Conservation (phyloP, 2,329 filamentous ascomycete species). For the Clonostachys sp. region DNA sequence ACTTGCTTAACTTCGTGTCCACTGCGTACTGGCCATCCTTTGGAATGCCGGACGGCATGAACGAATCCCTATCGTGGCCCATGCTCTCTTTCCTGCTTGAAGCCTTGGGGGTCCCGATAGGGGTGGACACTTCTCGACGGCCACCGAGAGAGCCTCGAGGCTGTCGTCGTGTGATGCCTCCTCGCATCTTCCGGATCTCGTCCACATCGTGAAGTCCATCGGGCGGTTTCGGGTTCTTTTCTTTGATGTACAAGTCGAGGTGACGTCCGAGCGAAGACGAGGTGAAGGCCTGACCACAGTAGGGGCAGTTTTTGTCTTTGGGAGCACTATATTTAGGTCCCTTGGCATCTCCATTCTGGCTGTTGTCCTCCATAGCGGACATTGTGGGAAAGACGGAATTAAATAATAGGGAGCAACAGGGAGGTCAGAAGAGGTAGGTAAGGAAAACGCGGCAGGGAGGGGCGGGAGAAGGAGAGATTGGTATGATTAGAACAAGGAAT, state of each 20-base stretch:
- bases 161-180: constrained; percentile 82
- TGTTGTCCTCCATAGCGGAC: constrained; percentile 1
- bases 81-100: constrained; percentile 30
- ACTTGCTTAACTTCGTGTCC: constrained; percentile 49
- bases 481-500: background rate
- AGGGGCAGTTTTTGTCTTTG: constrained; percentile 87
- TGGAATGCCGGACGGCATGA: constrained; percentile 22
- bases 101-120: constrained; percentile 42
- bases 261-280: constrained; percentile 91
- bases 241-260: constrained; percentile 89
- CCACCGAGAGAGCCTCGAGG: constrained; percentile 61
- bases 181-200: constrained; percentile 78
- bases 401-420: background rate
- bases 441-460: background rate
- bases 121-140: constrained; percentile 49
- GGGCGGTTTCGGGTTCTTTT: constrained; percentile 82
- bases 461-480: background rate
- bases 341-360: constrained; percentile 1
- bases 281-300: constrained; percentile 85
- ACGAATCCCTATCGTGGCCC: constrained; percentile 28
- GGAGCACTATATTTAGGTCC: constrained; percentile 13
- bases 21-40: constrained; percentile 36
- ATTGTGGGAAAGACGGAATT: background rate
- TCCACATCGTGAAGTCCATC: constrained; percentile 90
- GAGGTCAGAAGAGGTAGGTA: background rate